Conservation (phyloP, 2,329 filamentous ascomycete species). For the Juglanconis oblonga region DNA sequence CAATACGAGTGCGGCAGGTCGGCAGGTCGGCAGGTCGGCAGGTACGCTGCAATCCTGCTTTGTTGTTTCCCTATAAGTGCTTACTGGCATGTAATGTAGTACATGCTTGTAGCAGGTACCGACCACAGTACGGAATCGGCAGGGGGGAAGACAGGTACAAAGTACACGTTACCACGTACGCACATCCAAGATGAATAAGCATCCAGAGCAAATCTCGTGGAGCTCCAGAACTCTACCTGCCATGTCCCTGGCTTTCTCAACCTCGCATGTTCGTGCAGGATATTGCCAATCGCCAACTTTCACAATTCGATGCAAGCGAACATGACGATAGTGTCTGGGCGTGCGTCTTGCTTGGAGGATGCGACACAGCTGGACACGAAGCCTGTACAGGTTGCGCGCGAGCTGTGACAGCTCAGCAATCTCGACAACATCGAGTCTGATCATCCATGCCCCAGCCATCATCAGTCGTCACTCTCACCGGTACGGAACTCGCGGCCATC, state of each 20-base stretch:
- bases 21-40: not conserved
- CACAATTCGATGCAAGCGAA: not conserved
- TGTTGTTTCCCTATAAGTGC: no score
- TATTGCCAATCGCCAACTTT: not conserved
- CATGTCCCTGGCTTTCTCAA: not conserved
- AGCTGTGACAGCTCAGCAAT: no score
- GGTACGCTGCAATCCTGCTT: not conserved
- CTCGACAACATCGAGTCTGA: no score
- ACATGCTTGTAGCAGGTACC: no score
- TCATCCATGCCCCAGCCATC: no score
- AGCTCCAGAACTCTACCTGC: not conserved
- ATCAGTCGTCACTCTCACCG: not conserved
- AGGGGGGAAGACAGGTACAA: not conserved
- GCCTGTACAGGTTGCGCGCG: no score
- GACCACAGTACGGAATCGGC: no score
- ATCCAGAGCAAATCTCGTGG: not conserved
- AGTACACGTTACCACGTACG: no score
- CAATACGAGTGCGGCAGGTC: not conserved
- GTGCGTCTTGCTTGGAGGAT: no score
- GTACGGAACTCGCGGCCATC: not conserved
- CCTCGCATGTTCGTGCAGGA: not conserved
- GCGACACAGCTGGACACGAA: no score
- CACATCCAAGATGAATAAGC: not conserved
- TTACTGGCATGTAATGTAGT: no score
- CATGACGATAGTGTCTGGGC: not conserved